phyloP scores from a whole-genome alignment of 192 early-diverging fungal genomes.

The Irineochytrium annulatum region DNA sequence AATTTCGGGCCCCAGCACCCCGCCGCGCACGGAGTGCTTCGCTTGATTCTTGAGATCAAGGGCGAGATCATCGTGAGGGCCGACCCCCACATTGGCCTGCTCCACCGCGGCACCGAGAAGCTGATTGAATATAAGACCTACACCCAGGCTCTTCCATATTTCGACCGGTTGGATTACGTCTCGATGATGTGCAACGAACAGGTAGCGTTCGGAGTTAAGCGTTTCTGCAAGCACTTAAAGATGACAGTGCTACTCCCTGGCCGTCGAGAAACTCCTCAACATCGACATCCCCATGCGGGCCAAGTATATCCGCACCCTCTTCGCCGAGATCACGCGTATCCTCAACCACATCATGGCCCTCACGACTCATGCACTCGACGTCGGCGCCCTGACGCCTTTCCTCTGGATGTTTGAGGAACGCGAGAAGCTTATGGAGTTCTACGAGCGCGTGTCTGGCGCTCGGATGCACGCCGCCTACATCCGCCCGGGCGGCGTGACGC shows the following conservation, averaged over 20 bases:
- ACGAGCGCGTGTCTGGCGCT: slow-evolving; percentile 97
- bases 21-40: slow-evolving; percentile 93
- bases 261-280: slow-evolving; percentile 97
- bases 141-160: slow-evolving; percentile 95
- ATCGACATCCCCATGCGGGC: slow-evolving; percentile 86
- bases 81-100: slow-evolving; percentile 94
- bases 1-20: slow-evolving; percentile 99
- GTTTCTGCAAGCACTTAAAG: background rate
- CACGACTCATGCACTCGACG: slow-evolving; percentile 95
- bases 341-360: slow-evolving; percentile 99
- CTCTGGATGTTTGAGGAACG: slow-evolving; percentile 99
- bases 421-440: slow-evolving; percentile 98
- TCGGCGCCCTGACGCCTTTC: slow-evolving; percentile 97
- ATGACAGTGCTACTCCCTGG: slow-evolving; percentile 85
- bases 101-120: slow-evolving; percentile 98
- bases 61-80: slow-evolving; percentile 89
- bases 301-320: slow-evolving; percentile 95
- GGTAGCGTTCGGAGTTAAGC: slow-evolving; percentile 5
- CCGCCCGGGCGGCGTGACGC: slow-evolving; percentile 89
- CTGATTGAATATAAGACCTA: slow-evolving; percentile 99
- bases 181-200: slow-evolving; percentile 99
- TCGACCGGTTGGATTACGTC: slow-evolving; percentile 95
- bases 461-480: slow-evolving; percentile 98
- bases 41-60: slow-evolving; percentile 88
- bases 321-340: slow-evolving; percentile 96